A percentile compares a stretch with the other conserved stretches of the same genome.
Conservation (phyloP, 140 eudicot genomes). For the Oenanthe javanica region DNA sequence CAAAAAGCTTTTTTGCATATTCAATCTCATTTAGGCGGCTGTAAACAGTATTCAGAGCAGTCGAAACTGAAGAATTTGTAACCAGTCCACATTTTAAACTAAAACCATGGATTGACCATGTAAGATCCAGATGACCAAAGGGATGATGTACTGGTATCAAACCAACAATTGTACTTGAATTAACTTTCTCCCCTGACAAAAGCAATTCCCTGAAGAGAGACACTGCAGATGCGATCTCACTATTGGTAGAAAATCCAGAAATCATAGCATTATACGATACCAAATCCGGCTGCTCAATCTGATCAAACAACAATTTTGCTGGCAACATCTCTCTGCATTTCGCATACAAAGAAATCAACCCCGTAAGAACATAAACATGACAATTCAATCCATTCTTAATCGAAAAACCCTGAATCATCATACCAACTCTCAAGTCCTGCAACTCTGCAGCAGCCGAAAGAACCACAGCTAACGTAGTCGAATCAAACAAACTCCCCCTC, state of each 20-base stretch:
- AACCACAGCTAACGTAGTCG: slow-evolving; percentile 66
- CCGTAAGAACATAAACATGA: slow-evolving; percentile 71
- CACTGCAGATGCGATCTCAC: slow-evolving; percentile 42
- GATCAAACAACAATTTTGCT: slow-evolving; percentile 52
- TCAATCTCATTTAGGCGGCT: slow-evolving; percentile 73
- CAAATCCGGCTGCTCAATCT: slow-evolving; percentile 58
- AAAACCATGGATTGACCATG: slow-evolving; percentile 55
- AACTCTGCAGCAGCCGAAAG: slow-evolving; percentile 71
- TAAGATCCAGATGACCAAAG: slow-evolving; percentile 57
- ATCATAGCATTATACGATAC: slow-evolving; percentile 78
- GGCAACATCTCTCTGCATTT: slow-evolving; percentile 51
- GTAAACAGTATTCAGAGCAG: slow-evolving; percentile 80
- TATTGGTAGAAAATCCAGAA: slow-evolving; percentile 60
- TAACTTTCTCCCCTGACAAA: slow-evolving; percentile 35
- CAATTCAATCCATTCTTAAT: slow-evolving; percentile 57
- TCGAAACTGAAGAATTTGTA: slow-evolving; percentile 54
- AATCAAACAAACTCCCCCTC: slow-evolving; percentile 41
- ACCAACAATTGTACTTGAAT: slow-evolving; percentile 72
- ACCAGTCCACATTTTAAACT: slow-evolving; percentile 47
- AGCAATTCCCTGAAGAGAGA: slow-evolving; percentile 42
- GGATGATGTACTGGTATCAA: slow-evolving; percentile 70
- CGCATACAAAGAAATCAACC: slow-evolving; percentile 66
- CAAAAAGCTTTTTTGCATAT: slow-evolving; percentile 57
- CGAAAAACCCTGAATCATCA: slow-evolving; percentile 50
- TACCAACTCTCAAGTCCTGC: slow-evolving; percentile 57